These are phyloP conservation scores for Ustulina deusta DNA, from an alignment of 2,329 filamentous ascomycete species.

Conservation along the genomic window DNA sequence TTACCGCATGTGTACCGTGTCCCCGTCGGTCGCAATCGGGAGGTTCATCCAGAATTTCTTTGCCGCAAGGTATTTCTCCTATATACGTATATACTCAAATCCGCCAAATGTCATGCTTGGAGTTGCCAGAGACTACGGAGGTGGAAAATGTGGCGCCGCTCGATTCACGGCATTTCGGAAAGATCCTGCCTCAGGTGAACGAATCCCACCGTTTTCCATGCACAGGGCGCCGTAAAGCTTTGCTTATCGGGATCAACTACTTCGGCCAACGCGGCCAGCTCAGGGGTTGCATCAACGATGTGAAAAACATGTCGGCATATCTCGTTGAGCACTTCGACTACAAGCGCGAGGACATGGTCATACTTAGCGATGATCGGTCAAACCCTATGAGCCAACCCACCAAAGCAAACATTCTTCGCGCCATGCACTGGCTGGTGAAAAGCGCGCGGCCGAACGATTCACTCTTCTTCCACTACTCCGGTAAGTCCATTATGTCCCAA, in stretches of 20 bases:
- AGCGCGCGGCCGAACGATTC: conserved; percentile 93
- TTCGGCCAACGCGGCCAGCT: conserved; percentile 92
- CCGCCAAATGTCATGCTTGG: too few species aligned
- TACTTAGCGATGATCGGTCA: conserved; percentile 95
- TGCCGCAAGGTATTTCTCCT: too few species aligned
- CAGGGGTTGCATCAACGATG: conserved; percentile 95
- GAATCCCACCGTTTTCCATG: too few species aligned
- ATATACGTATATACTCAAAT: too few species aligned
- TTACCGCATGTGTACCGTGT: too few species aligned
- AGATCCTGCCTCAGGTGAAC: too few species aligned
- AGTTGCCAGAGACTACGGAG: too few species aligned
- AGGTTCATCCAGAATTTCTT: too few species aligned
- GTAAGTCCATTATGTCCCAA: too few species aligned
- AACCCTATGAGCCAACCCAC: conserved; percentile 73
- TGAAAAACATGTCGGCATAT: conserved; percentile 95
- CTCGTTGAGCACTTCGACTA: conserved; percentile 91
- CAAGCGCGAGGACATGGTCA: conserved; percentile 95
- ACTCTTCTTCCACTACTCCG: conserved; percentile 97
- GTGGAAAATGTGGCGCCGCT: too few species aligned
- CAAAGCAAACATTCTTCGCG: conserved; percentile 92
- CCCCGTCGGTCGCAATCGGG: too few species aligned
- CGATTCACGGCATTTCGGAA: too few species aligned
- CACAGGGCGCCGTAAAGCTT: conserved; percentile 69
- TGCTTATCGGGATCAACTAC: conserved; percentile 96
- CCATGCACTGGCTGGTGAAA: conserved; percentile 98